Evolutionary conservation across 805 yeast species (phyloP), one percentile per base, ranked within the genome.

Genomic region (Saturnispora zaruensis): DNA sequence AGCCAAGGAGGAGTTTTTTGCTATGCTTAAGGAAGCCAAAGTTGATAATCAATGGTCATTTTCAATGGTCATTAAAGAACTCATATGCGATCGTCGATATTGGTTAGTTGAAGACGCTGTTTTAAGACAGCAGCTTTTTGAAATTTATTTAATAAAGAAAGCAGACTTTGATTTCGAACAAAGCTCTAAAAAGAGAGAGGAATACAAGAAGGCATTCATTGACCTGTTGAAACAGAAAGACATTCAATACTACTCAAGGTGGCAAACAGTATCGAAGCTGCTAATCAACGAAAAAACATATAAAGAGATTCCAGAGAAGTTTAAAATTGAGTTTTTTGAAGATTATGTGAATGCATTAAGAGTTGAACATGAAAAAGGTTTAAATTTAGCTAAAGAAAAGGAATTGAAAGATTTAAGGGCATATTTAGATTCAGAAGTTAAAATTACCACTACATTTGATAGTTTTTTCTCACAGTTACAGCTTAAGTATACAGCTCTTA

Each of bases 41-140:
- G 87, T 88, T 3, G 89, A 83, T 61, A 74, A 84, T 0, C 75
- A 84, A 0, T 85, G 91, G 90, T 75, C 93, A 0, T 87, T 87
- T 64, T 78, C 75, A 45, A 70, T 70, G 51, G 83, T 85, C 1
- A 79, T 88, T 66, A 74, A 77, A 21, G 65, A 67, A 16, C 76
- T 84, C 51, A 73, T 84, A 16, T 61, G 59, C 3, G 81, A 83
- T 55, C 77, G 82, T 2, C 68, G 81, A 14, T 89, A 86, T 59
- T 85, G 91, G 90, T 64, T 71, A 5, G 65, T 87, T 2, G 66
- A 70, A 5, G 86, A 84, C 59, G 74, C 95, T 0, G 57, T 82
- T 16, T 67, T 72, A 54, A 75, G 90, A 49, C 78, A 79, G 56
- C 68, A 68, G 24, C 61, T 78, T 23, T 88, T 82, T 65, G 93